A percentile compares a stretch with the other conserved stretches of the same genome.
Conservation (phyloP, 495 filamentous ascomycete genomes). For the Umbilicaria muhlenbergii region DNA sequence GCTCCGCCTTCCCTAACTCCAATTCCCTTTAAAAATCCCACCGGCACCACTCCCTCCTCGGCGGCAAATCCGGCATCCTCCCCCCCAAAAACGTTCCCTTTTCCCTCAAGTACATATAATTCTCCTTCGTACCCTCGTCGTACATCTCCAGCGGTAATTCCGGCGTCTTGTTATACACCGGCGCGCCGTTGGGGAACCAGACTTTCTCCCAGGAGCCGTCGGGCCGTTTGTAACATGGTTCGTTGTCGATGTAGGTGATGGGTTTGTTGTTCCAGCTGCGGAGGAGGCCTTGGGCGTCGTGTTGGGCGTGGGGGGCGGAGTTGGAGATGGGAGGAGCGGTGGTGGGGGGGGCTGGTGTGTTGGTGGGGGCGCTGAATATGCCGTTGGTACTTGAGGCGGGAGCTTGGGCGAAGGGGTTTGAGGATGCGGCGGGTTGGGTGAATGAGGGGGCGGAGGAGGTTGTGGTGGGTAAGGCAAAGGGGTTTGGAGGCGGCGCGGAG, state of each 20-base stretch:
- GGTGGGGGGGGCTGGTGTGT: background rate
- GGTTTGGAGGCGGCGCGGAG: constrained; percentile 12
- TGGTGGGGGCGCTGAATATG: background rate
- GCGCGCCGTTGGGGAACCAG: constrained; percentile 58
- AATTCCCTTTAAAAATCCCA: constrained; percentile 42
- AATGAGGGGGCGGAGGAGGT: background rate
- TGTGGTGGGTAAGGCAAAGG: constrained; percentile 20
- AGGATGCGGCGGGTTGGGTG: background rate
- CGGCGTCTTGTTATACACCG: constrained; percentile 35
- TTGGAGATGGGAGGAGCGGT: constrained; percentile 2
- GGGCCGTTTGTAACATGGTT: constrained; percentile 33
- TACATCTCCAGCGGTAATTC: constrained; percentile 30
- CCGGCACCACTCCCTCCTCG: constrained; percentile 54
- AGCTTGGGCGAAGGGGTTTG: background rate
- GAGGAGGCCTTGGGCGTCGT: constrained; percentile 13
- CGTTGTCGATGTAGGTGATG: constrained; percentile 34
- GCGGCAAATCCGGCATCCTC: constrained; percentile 53
- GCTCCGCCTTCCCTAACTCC: no score
- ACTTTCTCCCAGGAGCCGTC: constrained; percentile 39
- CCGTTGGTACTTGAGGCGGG: background rate
- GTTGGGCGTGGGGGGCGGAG: background rate
- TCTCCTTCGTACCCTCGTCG: constrained; percentile 32
- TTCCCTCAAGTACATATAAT: constrained; percentile 42
- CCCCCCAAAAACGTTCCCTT: constrained; percentile 48
- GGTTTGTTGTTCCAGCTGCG: constrained; percentile 37